phyloP scores from a whole-genome alignment of 1,284 basidiomycete genomes.

The Omphalotus olearius region DNA sequence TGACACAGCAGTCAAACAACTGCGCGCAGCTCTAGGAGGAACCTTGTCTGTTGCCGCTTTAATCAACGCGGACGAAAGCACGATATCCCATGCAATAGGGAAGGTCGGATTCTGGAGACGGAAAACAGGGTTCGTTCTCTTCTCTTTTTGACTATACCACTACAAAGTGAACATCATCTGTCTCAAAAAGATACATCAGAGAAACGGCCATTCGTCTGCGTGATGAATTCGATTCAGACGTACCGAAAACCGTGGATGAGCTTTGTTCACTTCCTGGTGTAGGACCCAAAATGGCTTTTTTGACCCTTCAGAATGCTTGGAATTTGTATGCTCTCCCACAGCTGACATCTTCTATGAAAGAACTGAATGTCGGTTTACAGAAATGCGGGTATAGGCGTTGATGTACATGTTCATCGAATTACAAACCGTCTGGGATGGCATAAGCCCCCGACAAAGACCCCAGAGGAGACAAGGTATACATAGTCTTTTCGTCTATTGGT shows the following conservation, averaged over 20 bases:
- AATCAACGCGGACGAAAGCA: slow-evolving; percentile 56
- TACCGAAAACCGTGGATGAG: slow-evolving; percentile 84
- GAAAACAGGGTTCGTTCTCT: slow-evolving; percentile 66
- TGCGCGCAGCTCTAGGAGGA: slow-evolving; percentile 65
- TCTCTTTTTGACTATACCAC: background rate
- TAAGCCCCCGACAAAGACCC: slow-evolving; percentile 4
- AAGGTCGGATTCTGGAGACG: slow-evolving; percentile 94
- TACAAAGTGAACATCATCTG: background rate
- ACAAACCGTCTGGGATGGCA: slow-evolving; percentile 8
- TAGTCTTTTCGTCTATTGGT: too few relatives aligned
- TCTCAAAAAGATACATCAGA: slow-evolving; percentile 61
- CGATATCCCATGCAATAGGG: slow-evolving; percentile 71
- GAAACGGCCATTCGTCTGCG: slow-evolving; percentile 64
- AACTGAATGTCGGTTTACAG: slow-evolving; percentile 30
- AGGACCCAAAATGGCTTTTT: slow-evolving; percentile 91
- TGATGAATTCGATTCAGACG: slow-evolving; percentile 73
- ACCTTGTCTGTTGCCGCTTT: slow-evolving; percentile 71
- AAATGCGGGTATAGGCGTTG: slow-evolving; percentile 94
- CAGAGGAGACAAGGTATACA: slow-evolving; percentile 7
- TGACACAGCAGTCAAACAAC: slow-evolving; percentile 75
- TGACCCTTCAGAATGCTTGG: slow-evolving; percentile 84
- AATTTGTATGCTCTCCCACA: slow-evolving; percentile 50
- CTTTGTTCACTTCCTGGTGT: slow-evolving; percentile 83
- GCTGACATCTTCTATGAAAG: background rate
- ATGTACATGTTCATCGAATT: slow-evolving; percentile 87